Conservation (phyloP, 1,284 basidiomycete genomes). For the Trichosporon asahii region DNA sequence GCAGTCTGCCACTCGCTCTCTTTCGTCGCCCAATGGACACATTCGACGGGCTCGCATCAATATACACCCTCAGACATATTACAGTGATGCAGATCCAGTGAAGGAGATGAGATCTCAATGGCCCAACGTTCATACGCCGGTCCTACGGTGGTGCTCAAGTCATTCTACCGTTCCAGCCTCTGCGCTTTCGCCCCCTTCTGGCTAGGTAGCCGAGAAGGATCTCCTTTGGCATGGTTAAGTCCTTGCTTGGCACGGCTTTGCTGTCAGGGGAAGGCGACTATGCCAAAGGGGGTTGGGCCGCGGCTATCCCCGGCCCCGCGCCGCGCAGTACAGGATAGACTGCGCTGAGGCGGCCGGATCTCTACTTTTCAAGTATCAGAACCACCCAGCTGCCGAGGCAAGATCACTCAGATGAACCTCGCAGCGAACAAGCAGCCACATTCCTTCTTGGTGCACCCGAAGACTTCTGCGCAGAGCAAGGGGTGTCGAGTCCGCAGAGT, state of each 20-base stretch:
- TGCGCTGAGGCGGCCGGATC: background rate
- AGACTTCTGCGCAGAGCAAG: too few species aligned
- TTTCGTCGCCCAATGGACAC: background rate
- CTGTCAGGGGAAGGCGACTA: too few species aligned
- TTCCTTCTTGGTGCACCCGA: background rate
- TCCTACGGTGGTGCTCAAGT: background rate
- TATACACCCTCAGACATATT: background rate
- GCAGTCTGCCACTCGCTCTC: background rate
- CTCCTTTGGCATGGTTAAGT: too few species aligned
- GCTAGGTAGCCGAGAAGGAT: too few species aligned
- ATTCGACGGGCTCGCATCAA: background rate
- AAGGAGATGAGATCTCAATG: background rate
- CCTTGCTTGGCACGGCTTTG: too few species aligned
- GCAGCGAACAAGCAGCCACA: background rate
- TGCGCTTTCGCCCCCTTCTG: too few species aligned
- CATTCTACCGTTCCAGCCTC: too few species aligned
- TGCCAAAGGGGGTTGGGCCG: too few species aligned
- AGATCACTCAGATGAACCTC: background rate
- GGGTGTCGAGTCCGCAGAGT: background rate
- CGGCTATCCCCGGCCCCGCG: too few species aligned
- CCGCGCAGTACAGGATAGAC: too few species aligned
- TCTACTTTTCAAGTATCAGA: background rate
- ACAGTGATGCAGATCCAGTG: background rate
- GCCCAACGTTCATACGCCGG: too few species aligned
- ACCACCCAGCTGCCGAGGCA: background rate